Evolutionary conservation across 768 basidiomycete genomes (phyloP).

Genomic region (Leccinum rimulosum): DNA sequence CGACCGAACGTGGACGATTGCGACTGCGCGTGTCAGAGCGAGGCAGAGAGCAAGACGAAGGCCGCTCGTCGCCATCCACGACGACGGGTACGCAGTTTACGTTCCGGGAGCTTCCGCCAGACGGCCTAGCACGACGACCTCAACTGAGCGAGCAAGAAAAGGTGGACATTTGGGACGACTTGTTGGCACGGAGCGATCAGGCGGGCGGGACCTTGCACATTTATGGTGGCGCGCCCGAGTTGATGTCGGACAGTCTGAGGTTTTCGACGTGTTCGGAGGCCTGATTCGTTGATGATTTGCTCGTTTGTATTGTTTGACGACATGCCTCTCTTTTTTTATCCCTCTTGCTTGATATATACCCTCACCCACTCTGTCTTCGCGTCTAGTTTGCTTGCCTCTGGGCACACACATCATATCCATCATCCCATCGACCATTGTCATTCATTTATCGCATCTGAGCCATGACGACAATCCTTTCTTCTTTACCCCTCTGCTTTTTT

Average conservation of each 20-base stretch:
- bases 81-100: conserved; percentile 34
- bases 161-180: conserved; percentile 64
- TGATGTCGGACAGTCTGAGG: conserved; percentile 44
- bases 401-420: neutral
- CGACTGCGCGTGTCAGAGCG: neutral
- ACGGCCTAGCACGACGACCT: conserved; percentile 30
- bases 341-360: neutral
- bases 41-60: conserved; percentile 6
- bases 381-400: neutral
- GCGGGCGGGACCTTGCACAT: conserved; percentile 77
- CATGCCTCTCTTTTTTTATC: neutral
- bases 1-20: conserved; percentile 3
- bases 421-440: neutral
- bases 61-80: conserved; percentile 3
- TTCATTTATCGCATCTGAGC: neutral
- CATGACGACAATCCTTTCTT: neutral
- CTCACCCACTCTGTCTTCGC: neutral
- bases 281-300: neutral
- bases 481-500: neutral
- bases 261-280: conserved; percentile 34
- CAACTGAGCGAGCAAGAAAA: conserved; percentile 68
- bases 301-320: neutral
- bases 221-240: conserved; percentile 26
- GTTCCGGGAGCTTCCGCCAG: conserved; percentile 45
- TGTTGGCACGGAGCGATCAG: conserved; percentile 60